These are phyloP conservation scores for Vickermania ingenoplastis DNA, from an alignment of 208 protist genomes.

Conservation along the genomic window DNA sequence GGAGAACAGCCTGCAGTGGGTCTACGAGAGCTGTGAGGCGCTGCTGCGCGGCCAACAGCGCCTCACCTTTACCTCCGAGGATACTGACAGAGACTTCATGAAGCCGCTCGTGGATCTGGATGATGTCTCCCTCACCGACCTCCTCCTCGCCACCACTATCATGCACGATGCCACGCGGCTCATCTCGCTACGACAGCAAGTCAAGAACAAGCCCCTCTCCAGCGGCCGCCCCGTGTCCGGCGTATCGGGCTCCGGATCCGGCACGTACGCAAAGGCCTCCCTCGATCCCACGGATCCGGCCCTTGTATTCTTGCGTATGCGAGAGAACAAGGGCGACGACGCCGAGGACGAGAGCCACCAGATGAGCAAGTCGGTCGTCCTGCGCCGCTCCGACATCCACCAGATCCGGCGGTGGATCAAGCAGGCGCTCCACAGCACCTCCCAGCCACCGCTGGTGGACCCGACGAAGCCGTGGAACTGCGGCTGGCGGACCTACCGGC, in stretches of 20 bases:
- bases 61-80: not conserved
- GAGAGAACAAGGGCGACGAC: not conserved
- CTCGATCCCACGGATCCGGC: not conserved
- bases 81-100: not conserved
- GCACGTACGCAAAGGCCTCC: not conserved
- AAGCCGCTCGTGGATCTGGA: slow-evolving; percentile 9
- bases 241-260: not conserved
- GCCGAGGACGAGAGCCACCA: slow-evolving; percentile 1
- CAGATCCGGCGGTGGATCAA: slow-evolving; percentile 12
- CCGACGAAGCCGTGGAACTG: slow-evolving; percentile 1
- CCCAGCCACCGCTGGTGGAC: not conserved
- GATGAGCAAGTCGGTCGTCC: slow-evolving; percentile 4
- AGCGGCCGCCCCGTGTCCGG: not conserved
- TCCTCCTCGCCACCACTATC: slow-evolving; percentile 41
- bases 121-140: slow-evolving; percentile 24
- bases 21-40: slow-evolving; percentile 18
- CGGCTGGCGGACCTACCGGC: not conserved
- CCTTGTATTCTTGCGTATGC: slow-evolving; percentile 4
- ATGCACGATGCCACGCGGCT: slow-evolving; percentile 44
- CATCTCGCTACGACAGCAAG: slow-evolving; percentile 4
- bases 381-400: slow-evolving; percentile 5
- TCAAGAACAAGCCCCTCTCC: too few species aligned
- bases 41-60: slow-evolving; percentile 6
- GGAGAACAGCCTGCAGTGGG: slow-evolving; percentile 29
- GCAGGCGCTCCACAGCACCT: not conserved